These are phyloP conservation scores for Pseudogymnoascus sp. DNA, from an alignment of 2,329 filamentous ascomycete species.

Conservation along the genomic window DNA sequence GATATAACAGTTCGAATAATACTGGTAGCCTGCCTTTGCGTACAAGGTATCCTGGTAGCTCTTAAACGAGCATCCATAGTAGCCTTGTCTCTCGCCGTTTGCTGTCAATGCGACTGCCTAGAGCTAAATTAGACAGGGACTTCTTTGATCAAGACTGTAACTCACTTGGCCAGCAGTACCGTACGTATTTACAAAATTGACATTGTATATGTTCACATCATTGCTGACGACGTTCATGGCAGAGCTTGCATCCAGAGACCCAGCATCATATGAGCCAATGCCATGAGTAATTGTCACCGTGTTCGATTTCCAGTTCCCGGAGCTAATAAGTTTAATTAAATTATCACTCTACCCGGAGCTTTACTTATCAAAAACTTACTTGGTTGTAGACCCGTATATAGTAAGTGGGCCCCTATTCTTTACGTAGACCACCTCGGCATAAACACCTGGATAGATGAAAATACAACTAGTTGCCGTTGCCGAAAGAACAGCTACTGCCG, in stretches of 20 bases:
- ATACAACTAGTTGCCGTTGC: constrained; percentile 26
- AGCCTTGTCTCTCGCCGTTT: constrained; percentile 38
- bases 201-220: constrained; percentile 44
- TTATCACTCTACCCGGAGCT: background rate
- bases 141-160: background rate
- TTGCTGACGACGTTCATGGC: constrained; percentile 39
- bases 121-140: constrained; percentile 9
- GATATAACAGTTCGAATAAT: constrained; percentile 47
- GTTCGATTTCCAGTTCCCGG: constrained; percentile 12
- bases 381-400: constrained; percentile 39
- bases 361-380: constrained; percentile 17
- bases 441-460: constrained; percentile 45
- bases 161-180: constrained; percentile 32
- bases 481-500: background rate
- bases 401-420: constrained; percentile 11
- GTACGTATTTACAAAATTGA: constrained; percentile 43
- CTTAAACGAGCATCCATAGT: constrained; percentile 43
- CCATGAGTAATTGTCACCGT: constrained; percentile 12
- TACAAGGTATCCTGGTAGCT: constrained; percentile 47
- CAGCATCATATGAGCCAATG: constrained; percentile 12
- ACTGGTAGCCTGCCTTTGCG: constrained; percentile 39
- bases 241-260: constrained; percentile 32
- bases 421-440: constrained; percentile 42
- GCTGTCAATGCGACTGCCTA: constrained; percentile 44
- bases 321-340: constrained; percentile 9